Evolutionary conservation across 2,329 filamentous ascomycete species (phyloP), one percentile per base, ranked within the genome.

Genomic region (Stachybotrys echinatus): DNA sequence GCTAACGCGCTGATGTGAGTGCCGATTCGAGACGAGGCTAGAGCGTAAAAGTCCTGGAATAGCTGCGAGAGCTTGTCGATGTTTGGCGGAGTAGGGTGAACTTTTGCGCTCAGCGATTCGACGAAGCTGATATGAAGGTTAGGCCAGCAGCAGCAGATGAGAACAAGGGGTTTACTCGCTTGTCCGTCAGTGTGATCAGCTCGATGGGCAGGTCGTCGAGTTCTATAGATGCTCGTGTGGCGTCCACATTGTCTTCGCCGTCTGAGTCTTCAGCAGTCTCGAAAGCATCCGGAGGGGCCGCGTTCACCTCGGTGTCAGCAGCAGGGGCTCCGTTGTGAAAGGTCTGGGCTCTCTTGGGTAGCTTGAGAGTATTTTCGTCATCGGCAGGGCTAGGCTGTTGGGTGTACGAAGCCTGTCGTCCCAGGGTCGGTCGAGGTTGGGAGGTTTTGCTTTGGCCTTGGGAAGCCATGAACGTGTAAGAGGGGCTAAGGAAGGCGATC

Each of bases 171-270:
- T n/a, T 27, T 39, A 56, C 66, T 53, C 74, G 91, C 89, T 88
- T 89, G 68, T 97, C 92, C 19, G 88, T 90, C 64, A 96, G 73
- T 67, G 89, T 94, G 51, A 94, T 80, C 52, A 99, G 81, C 76
- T 99, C 94, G 61, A 96, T 94, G 14, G 94, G 94, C 40, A 99
- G 82, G 62, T 96, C 88, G 60, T 95, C 89, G 55, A 94, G 85
- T 50, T 89, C 85, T 54, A 89, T 80, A 4, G 87, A 83, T 20
- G 74, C 71, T 51, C 80, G 66, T 1, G 74, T 73, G 2, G 67
- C 59, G 53, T 82, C 78, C 5, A 69, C 52, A 22, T 66, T 58
- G 48, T 80, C 74, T 21, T 80, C 76, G 31, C 64, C 64, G 27
- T 72, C 67, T 18, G 68, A 67, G 23, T 68, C 58, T 6, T 67